A percentile compares a stretch with the other conserved stretches of the same genome.
These are phyloP conservation scores for Sungouiozyma intestinalis DNA, from an alignment of 805 yeast genomes.

Conservation along the genomic window DNA sequence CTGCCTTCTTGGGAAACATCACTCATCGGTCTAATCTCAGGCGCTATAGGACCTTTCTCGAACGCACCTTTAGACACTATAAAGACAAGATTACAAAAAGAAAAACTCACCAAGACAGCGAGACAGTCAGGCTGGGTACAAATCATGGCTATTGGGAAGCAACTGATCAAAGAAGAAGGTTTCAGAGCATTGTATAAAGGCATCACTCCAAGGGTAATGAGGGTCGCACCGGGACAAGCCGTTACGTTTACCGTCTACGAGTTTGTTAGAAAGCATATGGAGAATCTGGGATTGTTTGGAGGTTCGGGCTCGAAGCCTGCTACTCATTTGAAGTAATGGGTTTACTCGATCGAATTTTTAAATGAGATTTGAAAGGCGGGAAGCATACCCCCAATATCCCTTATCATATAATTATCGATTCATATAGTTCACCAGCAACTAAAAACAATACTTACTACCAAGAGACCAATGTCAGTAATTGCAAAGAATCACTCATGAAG, in stretches of 20 bases:
- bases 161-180: conserved; percentile 83
- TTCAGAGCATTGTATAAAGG: conserved; percentile 85
- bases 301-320: conserved; percentile 1
- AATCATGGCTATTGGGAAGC: conserved; percentile 69
- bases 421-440: background rate
- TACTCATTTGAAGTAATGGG: conserved; percentile 1
- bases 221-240: conserved; percentile 99
- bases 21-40: conserved; percentile 78
- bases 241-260: conserved; percentile 97
- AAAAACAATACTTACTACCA: too few species aligned
- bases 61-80: conserved; percentile 97
- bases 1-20: conserved; percentile 95
- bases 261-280: conserved; percentile 62
- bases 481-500: conserved; percentile 2
- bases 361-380: background rate
- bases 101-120: conserved; percentile 46
- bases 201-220: conserved; percentile 96
- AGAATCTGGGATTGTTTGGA: conserved; percentile 22
- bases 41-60: conserved; percentile 96
- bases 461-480: too few species aligned
- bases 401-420: background rate
- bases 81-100: conserved; percentile 93
- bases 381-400: background rate
- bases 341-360: background rate
- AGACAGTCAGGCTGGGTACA: conserved; percentile 55